Evolutionary conservation across 1,284 basidiomycete species (phyloP).

Genomic region (Sparassis latifolia): DNA sequence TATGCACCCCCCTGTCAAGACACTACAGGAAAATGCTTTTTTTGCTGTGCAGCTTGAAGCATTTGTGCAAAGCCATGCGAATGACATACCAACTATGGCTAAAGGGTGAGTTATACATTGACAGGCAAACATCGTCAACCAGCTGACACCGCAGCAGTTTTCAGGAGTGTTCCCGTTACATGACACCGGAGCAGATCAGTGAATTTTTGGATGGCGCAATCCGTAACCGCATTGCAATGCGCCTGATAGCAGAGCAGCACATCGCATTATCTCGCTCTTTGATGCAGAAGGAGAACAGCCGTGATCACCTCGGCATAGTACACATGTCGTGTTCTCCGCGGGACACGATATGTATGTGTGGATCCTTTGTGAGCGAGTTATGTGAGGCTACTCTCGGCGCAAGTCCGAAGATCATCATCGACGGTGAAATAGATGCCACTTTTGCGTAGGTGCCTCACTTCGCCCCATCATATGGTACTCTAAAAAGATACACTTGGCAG

Average conservation of each 20-base stretch:
- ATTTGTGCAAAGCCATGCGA: slow-evolving; percentile 73
- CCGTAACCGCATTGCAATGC: slow-evolving; percentile 80
- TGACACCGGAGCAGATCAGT: slow-evolving; percentile 71
- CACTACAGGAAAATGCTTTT: slow-evolving; percentile 61
- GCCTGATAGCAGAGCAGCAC: slow-evolving; percentile 90
- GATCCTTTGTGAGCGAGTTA: slow-evolving; percentile 75
- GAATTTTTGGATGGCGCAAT: slow-evolving; percentile 82
- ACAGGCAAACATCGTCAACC: slow-evolving; percentile 1
- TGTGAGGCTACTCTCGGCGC: slow-evolving; percentile 84
- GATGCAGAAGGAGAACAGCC: slow-evolving; percentile 23
- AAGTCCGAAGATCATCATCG: slow-evolving; percentile 59
- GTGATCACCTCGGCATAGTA: slow-evolving; percentile 56
- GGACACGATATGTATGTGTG: slow-evolving; percentile 69
- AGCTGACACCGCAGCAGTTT: slow-evolving; percentile 47
- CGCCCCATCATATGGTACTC: not conserved
- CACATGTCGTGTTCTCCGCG: slow-evolving; percentile 63
- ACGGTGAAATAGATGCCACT: slow-evolving; percentile 64
- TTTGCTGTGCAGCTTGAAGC: slow-evolving; percentile 66
- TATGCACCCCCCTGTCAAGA: slow-evolving; percentile 59
- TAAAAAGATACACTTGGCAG: slow-evolving; percentile 30
- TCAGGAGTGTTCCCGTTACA: slow-evolving; percentile 80
- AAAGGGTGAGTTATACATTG: slow-evolving; percentile 57
- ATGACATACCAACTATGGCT: slow-evolving; percentile 86
- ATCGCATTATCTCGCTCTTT: slow-evolving; percentile 74
- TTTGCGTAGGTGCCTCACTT: slow-evolving; percentile 56